Evolutionary conservation across 2,329 filamentous ascomycete genomes (phyloP).

Genomic region (Diaporthe citriasiana): DNA sequence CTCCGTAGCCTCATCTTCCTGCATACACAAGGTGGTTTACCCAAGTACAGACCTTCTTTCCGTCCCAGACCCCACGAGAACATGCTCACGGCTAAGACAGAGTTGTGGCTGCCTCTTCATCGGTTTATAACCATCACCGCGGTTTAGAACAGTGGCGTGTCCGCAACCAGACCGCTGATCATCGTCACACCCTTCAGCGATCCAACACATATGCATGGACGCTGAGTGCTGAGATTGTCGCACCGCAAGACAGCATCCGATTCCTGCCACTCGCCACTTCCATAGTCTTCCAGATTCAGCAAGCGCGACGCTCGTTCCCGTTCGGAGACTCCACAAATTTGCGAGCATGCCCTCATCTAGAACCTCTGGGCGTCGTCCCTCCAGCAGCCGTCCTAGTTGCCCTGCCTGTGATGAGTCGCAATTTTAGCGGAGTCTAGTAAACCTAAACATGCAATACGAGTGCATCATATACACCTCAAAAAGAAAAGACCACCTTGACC

Average conservation of each 20-base stretch:
- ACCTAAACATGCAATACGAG: neutral
- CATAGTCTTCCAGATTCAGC: neutral
- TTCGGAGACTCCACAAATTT: neutral
- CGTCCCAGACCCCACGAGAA: neutral
- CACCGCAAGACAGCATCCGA: slow-evolving; percentile 8
- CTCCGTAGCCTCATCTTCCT: too few species aligned
- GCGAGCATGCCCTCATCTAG: neutral
- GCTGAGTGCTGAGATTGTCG: neutral
- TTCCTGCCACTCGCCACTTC: neutral
- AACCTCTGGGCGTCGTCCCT: neutral
- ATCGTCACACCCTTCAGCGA: neutral
- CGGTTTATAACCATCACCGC: neutral
- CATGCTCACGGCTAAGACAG: neutral
- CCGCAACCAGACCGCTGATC: neutral
- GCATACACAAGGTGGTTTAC: neutral
- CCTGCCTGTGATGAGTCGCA: neutral
- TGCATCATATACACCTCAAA: neutral
- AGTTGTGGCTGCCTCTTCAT: neutral
- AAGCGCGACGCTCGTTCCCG: neutral
- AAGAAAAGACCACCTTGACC: neutral
- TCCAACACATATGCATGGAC: neutral
- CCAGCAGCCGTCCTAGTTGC: neutral
- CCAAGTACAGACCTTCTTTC: neutral
- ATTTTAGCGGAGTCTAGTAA: slow-evolving; percentile 10
- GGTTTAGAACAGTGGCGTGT: neutral